Conservation (phyloP, 2,329 filamentous ascomycete genomes). For the Exophiala phaeomuriformis region DNA sequence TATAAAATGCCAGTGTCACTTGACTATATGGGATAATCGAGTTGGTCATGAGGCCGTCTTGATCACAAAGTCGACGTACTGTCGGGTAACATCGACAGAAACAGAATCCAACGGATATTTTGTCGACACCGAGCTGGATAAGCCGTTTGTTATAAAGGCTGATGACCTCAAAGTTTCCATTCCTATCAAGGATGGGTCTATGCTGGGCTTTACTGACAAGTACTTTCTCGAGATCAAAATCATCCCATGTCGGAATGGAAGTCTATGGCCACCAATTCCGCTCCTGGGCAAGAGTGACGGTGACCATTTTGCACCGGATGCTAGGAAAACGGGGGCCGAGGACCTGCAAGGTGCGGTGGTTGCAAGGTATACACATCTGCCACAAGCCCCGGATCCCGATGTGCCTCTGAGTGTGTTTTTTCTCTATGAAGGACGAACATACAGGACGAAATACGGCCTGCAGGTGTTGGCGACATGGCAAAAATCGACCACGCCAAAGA, state of each 20-base stretch:
- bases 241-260: constrained; percentile 17
- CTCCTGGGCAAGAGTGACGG: constrained; percentile 25
- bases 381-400: constrained; percentile 18
- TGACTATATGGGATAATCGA: constrained; percentile 27
- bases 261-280: constrained; percentile 25
- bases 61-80: constrained; percentile 12
- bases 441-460: constrained; percentile 27
- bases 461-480: constrained; percentile 23
- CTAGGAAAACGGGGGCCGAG: constrained; percentile 16
- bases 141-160: constrained; percentile 22
- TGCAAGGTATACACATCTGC: constrained; percentile 23
- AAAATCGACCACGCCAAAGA: neutral
- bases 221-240: constrained; percentile 29
- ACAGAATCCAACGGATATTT: constrained; percentile 15
- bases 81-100: constrained; percentile 11
- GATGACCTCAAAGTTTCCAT: constrained; percentile 19
- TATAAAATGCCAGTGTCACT: constrained; percentile 20
- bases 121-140: constrained; percentile 22
- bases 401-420: constrained; percentile 25
- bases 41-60: constrained; percentile 9
- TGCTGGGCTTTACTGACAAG: constrained; percentile 18
- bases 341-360: constrained; percentile 24
- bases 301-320: constrained; percentile 18
- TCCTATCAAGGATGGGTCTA: constrained; percentile 4
- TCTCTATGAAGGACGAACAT: constrained; percentile 20